Percentiles rank a stretch among this genome's conserved stretches.
phyloP scores from a whole-genome alignment of 2,329 filamentous ascomycete species.

The Fusarium miscanthi region DNA sequence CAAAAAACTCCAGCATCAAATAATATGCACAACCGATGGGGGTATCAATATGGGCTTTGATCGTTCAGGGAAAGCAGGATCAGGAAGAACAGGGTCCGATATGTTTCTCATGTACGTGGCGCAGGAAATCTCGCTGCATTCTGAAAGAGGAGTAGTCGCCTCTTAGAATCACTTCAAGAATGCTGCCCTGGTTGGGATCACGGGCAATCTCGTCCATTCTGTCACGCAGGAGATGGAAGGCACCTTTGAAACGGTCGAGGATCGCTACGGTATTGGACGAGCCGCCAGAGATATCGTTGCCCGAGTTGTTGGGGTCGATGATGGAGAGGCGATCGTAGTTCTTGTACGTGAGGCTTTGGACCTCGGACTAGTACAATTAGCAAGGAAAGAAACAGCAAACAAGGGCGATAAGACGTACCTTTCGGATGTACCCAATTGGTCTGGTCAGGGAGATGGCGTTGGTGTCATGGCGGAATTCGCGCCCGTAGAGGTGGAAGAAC shows the following conservation, averaged over 20 bases:
- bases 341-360: conserved; percentile 63
- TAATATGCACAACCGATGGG: conserved; percentile 15
- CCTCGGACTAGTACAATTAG: conserved; percentile 53
- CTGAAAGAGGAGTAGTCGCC: conserved; percentile 84
- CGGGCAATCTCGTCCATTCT: conserved; percentile 66
- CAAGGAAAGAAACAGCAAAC: not conserved
- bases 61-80: not conserved
- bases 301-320: conserved; percentile 86
- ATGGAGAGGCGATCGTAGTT: conserved; percentile 80
- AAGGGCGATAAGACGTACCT: conserved; percentile 64
- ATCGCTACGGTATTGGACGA: conserved; percentile 77
- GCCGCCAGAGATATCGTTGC: conserved; percentile 92
- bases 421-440: conserved; percentile 76
- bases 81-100: conserved; percentile 50
- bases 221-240: conserved; percentile 66
- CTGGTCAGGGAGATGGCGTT: conserved; percentile 82
- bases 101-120: conserved; percentile 59
- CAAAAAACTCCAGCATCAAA: conserved; percentile 26
- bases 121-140: conserved; percentile 73
- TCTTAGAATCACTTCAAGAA: conserved; percentile 78
- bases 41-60: conserved; percentile 7
- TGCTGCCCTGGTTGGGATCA: conserved; percentile 48
- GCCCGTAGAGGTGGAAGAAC: conserved; percentile 91
- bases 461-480: conserved; percentile 75
- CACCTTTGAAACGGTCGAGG: conserved; percentile 74